Percentiles rank a stretch among this genome's conserved stretches.
These are phyloP conservation scores for Trichosporon sp. DNA, from an alignment of 1,284 basidiomycete genomes.

Conservation along the genomic window DNA sequence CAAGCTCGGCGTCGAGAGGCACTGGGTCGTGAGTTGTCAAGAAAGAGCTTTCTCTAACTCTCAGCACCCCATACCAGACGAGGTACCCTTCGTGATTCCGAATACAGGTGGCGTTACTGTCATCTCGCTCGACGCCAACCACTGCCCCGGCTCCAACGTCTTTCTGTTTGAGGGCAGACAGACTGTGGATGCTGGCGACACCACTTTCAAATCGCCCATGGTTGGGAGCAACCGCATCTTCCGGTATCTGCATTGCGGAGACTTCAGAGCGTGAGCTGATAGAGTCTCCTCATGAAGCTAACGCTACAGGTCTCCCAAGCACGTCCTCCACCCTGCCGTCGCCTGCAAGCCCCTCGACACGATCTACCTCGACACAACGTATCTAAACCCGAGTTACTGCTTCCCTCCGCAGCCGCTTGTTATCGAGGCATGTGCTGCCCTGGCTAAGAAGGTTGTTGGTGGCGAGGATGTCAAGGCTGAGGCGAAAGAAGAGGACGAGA, in stretches of 20 bases:
- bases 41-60: slow-evolving; percentile 10
- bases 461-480: slow-evolving; percentile 36
- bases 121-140: slow-evolving; percentile 95
- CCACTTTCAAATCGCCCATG: slow-evolving; percentile 62
- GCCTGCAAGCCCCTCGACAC: slow-evolving; percentile 74
- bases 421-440: slow-evolving; percentile 81
- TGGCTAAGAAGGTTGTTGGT: slow-evolving; percentile 54
- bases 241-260: slow-evolving; percentile 92
- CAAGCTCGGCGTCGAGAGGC: slow-evolving; percentile 78
- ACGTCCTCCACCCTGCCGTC: slow-evolving; percentile 74
- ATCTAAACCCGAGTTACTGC: slow-evolving; percentile 87
- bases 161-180: slow-evolving; percentile 91
- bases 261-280: slow-evolving; percentile 67
- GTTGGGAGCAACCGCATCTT: slow-evolving; percentile 68
- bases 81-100: slow-evolving; percentile 68
- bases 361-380: slow-evolving; percentile 94
- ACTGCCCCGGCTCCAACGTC: slow-evolving; percentile 90
- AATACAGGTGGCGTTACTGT: slow-evolving; percentile 80
- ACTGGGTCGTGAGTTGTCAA: slow-evolving; percentile 68
- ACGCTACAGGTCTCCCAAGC: slow-evolving; percentile 59
- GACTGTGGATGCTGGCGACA: slow-evolving; percentile 80
- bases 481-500: slow-evolving; percentile 13
- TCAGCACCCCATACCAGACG: slow-evolving; percentile 63
- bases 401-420: slow-evolving; percentile 93
- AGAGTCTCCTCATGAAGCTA: neutral